Evolutionary conservation across 352 stramenopile species (phyloP).

Genomic region (Globisporangium nagaii): DNA sequence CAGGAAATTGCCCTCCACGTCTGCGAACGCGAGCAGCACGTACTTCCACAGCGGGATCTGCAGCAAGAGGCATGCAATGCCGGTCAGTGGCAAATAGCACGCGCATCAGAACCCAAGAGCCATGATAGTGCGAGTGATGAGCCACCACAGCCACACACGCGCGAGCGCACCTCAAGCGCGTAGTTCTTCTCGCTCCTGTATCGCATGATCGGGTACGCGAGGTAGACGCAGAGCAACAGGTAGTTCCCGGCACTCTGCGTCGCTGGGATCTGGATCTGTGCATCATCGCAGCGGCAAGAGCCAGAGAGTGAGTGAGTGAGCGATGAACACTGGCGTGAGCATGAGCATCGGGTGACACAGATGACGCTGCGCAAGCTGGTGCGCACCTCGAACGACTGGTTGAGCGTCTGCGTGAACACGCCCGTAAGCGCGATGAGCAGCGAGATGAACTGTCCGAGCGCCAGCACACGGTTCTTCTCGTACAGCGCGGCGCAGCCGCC

Average conservation of each 20-base stretch:
- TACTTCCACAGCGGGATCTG: conserved; percentile 86
- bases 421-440: conserved; percentile 84
- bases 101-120: neutral
- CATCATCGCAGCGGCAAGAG: neutral
- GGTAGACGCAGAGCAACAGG: conserved; percentile 54
- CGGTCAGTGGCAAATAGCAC: neutral
- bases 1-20: conserved; percentile 95
- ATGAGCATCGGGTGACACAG: neutral
- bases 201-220: conserved; percentile 36
- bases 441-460: conserved; percentile 86
- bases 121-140: neutral
- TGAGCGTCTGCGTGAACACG: conserved; percentile 83
- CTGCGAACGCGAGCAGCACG: conserved; percentile 86
- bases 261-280: conserved; percentile 66
- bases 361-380: neutral
- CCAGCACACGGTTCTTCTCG: conserved; percentile 48
- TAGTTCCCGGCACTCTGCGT: conserved; percentile 74
- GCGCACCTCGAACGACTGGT: conserved; percentile 61
- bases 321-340: neutral
- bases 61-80: neutral
- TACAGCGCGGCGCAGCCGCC: conserved; percentile 16
- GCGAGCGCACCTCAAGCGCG: conserved; percentile 36
- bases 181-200: conserved; percentile 41
- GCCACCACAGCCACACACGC: neutral
- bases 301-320: neutral